Evolutionary conservation across 345 rosid genomes (phyloP), one percentile per base, ranked within the genome.

Genomic region (Heritiera littoralis): DNA sequence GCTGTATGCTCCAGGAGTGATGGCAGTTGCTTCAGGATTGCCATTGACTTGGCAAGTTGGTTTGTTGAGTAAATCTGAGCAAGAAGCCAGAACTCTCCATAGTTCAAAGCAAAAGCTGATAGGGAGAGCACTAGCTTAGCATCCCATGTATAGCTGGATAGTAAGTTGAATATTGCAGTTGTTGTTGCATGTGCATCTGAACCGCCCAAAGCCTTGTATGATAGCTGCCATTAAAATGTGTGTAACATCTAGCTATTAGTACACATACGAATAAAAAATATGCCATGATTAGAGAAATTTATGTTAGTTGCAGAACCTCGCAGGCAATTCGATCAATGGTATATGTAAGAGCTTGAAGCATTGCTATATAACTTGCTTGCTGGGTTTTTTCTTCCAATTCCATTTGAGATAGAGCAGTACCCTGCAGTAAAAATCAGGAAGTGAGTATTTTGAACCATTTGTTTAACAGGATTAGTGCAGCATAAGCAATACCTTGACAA

Each of bases 11-110:
- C 91, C 79, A 92, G 66, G 61, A 86, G 74, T 11, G 45, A 38
- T 28, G 93, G 93, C 38, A 92, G 72, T 40, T 89, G 93, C 84
- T 72, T 90, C 73, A 92, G 89, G 82, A 85, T 85, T 70, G 93
- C 97, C 87, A 92, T 82, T 51, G 97, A 86, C 77, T 88, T 92
- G 54, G 97, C 94, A 6, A 92, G 90, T 60, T 81, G 88, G 81
- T 89, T 89, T 58, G 89, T 74, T 1, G 94, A 81, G 87, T 87
- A 88, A 84, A 91, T 86, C 76, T 92, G 92, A 49, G 91, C 91
- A 23, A 92, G 91, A 41, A 92, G 92, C 90, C 92, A 92, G 80
- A 91, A 92, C 68, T 92, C 97, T 74, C 94, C 97, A 11, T 92
- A 92, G 82, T 88, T 86, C 52, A 90, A 79, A 10, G 94, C 91